Percentiles rank a stretch among this genome's conserved stretches.
Conservation (phyloP, 1,284 basidiomycete genomes). For the Ceratobasidium sp. region DNA sequence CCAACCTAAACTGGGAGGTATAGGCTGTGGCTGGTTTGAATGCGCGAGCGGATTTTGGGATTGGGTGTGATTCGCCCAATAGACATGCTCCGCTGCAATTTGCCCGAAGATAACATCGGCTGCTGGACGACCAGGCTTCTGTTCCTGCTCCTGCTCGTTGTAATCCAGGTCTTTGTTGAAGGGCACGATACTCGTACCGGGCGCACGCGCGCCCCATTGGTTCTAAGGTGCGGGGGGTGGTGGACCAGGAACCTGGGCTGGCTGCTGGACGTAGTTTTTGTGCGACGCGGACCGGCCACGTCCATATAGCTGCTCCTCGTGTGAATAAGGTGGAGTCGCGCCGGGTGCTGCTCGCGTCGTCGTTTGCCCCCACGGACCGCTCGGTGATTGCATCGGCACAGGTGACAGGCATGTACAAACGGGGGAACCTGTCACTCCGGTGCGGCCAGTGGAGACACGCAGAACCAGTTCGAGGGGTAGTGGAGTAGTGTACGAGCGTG, state of each 20-base stretch:
- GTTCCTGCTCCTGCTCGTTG: conserved; percentile 38
- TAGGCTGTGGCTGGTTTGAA: conserved; percentile 31
- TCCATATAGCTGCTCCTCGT: conserved; percentile 15
- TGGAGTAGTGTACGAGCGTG: too few species aligned
- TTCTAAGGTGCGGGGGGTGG: conserved; percentile 16
- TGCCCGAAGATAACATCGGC: neutral
- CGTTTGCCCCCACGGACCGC: conserved; percentile 1
- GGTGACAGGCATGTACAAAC: neutral
- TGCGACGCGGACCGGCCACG: conserved; percentile 27
- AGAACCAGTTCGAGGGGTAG: too few species aligned
- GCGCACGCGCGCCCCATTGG: conserved; percentile 14
- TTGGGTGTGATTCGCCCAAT: conserved; percentile 44
- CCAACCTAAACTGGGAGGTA: conserved; percentile 6
- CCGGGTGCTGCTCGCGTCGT: neutral
- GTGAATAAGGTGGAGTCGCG: conserved; percentile 35
- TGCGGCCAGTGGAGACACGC: too few species aligned
- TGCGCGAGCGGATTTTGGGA: conserved; percentile 36
- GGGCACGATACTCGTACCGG: conserved; percentile 30
- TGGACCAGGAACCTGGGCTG: conserved; percentile 9
- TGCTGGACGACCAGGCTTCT: conserved; percentile 17
- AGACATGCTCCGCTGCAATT: conserved; percentile 15
- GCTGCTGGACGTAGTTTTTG: conserved; percentile 7
- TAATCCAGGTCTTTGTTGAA: conserved; percentile 43
- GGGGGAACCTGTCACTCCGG: too few species aligned
- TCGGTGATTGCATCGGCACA: conserved; percentile 10